Evolutionary conservation across 1,284 basidiomycete species (phyloP).

Genomic region (Papiliotrema flavescens): DNA sequence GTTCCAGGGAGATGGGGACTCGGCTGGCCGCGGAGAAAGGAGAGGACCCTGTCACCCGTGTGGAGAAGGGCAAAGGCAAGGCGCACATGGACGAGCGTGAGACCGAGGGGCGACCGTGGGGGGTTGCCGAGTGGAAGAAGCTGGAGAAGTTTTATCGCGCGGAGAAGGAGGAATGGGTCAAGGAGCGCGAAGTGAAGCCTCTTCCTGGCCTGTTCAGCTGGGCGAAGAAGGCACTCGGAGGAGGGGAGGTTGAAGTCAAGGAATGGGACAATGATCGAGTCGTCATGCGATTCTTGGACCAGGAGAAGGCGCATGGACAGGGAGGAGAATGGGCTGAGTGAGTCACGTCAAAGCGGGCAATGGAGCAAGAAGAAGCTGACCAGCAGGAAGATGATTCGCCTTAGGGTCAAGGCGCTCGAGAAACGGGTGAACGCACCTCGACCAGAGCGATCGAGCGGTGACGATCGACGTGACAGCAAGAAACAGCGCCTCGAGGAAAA

Average conservation of each 20-base stretch:
- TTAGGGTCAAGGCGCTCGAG: slow-evolving; percentile 33
- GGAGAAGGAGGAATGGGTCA: slow-evolving; percentile 28
- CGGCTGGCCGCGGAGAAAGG: not conserved
- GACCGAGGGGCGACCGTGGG: slow-evolving; percentile 19
- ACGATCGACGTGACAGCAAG: not conserved
- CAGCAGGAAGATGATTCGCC: slow-evolving; percentile 20
- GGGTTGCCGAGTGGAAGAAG: slow-evolving; percentile 35
- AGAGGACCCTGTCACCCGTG: not conserved
- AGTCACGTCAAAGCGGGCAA: slow-evolving; percentile 9
- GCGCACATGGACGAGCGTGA: not conserved
- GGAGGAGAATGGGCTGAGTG: slow-evolving; percentile 41
- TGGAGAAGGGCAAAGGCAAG: slow-evolving; percentile 7
- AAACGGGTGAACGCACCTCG: slow-evolving; percentile 12
- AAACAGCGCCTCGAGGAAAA: not conserved
- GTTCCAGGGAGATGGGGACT: not conserved
- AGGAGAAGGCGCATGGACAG: slow-evolving; percentile 56
- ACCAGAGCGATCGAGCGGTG: not conserved
- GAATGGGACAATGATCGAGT: slow-evolving; percentile 68
- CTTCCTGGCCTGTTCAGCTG: slow-evolving; percentile 24
- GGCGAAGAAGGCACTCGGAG: slow-evolving; percentile 15
- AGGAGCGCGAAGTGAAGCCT: slow-evolving; percentile 29
- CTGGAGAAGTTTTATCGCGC: slow-evolving; percentile 31
- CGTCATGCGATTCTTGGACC: slow-evolving; percentile 69
- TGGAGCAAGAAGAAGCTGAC: not conserved
- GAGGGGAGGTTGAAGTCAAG: slow-evolving; percentile 53